These are phyloP conservation scores for Alternaria solani DNA, from an alignment of 2,329 filamentous ascomycete genomes.

Conservation along the genomic window DNA sequence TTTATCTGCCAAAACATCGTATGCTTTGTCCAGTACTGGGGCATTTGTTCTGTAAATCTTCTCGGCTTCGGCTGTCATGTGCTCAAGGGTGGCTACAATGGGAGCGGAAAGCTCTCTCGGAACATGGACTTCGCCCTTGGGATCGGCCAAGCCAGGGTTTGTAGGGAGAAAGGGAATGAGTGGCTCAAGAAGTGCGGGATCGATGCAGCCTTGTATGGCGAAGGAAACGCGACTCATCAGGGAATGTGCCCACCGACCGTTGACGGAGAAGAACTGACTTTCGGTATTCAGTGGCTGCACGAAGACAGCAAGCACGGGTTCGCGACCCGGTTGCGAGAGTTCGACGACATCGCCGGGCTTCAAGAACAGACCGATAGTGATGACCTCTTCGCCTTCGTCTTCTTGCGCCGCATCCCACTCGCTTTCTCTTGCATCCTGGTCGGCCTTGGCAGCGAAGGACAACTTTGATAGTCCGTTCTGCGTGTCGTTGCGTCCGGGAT, in stretches of 20 bases:
- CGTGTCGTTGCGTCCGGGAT: conserved; percentile 34
- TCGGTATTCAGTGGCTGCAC: conserved; percentile 52
- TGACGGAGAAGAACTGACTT: conserved; percentile 60
- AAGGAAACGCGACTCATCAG: conserved; percentile 54
- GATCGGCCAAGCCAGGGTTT: conserved; percentile 30
- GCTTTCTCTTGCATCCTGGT: conserved; percentile 30
- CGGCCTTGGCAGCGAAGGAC: conserved; percentile 32
- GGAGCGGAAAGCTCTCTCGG: conserved; percentile 57
- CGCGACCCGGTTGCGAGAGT: conserved; percentile 44
- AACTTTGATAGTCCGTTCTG: conserved; percentile 36
- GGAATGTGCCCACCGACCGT: conserved; percentile 59
- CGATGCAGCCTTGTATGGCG: conserved; percentile 59
- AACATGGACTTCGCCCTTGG: conserved; percentile 50
- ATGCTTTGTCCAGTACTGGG: conserved; percentile 58
- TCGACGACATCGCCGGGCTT: conserved; percentile 61
- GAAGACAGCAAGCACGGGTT: conserved; percentile 60
- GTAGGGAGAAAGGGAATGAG: conserved; percentile 62
- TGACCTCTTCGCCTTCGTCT: conserved; percentile 42
- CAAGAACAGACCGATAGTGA: conserved; percentile 50
- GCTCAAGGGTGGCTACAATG: conserved; percentile 54
- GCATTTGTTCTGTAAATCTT: conserved; percentile 59
- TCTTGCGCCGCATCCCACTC: conserved; percentile 30
- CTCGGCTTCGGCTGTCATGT: conserved; percentile 56
- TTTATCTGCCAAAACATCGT: conserved; percentile 56
- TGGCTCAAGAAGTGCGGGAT: conserved; percentile 55